Evolutionary conservation across 1,139 yeast species (phyloP).

Genomic region (Pichia sp.): DNA sequence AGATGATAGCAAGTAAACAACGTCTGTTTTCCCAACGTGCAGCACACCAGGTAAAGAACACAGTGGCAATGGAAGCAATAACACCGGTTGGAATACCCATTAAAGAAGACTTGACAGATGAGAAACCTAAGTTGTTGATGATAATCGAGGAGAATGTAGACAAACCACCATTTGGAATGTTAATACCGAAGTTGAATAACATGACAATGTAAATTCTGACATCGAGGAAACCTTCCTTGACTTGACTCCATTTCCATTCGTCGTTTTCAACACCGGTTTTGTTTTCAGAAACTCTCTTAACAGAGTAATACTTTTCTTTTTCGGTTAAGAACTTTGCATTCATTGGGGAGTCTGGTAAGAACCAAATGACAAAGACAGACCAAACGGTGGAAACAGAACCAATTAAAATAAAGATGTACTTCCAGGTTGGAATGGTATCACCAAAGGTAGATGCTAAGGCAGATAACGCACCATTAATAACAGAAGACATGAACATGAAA

Average conservation of each 20-base stretch:
- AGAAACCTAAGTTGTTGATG: slow-evolving; percentile 46
- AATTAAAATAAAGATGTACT: slow-evolving; percentile 34
- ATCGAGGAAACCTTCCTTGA: slow-evolving; percentile 33
- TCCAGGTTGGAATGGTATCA: slow-evolving; percentile 35
- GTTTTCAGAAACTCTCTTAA: slow-evolving; percentile 34
- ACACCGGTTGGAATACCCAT: slow-evolving; percentile 47
- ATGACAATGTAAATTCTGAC: slow-evolving; percentile 34
- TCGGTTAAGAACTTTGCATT: slow-evolving; percentile 12
- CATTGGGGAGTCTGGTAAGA: slow-evolving; percentile 13
- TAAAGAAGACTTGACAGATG: slow-evolving; percentile 38
- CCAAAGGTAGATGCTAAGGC: slow-evolving; percentile 36
- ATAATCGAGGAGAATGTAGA: slow-evolving; percentile 47
- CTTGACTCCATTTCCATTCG: slow-evolving; percentile 35
- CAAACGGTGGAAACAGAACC: slow-evolving; percentile 32
- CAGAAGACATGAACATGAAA: slow-evolving; percentile 39
- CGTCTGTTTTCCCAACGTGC: slow-evolving; percentile 4
- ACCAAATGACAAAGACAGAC: slow-evolving; percentile 7
- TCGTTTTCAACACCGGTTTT: slow-evolving; percentile 33
- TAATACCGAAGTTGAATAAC: slow-evolving; percentile 36
- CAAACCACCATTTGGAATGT: slow-evolving; percentile 26
- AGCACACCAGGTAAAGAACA: slow-evolving; percentile 2
- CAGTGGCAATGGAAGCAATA: slow-evolving; percentile 29
- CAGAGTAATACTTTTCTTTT: slow-evolving; percentile 32
- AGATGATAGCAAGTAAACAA: slow-evolving; percentile 4
- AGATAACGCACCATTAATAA: slow-evolving; percentile 36